phyloP scores from a whole-genome alignment of 2,329 filamentous ascomycete genomes.

The Trichophyton benhamiae region DNA sequence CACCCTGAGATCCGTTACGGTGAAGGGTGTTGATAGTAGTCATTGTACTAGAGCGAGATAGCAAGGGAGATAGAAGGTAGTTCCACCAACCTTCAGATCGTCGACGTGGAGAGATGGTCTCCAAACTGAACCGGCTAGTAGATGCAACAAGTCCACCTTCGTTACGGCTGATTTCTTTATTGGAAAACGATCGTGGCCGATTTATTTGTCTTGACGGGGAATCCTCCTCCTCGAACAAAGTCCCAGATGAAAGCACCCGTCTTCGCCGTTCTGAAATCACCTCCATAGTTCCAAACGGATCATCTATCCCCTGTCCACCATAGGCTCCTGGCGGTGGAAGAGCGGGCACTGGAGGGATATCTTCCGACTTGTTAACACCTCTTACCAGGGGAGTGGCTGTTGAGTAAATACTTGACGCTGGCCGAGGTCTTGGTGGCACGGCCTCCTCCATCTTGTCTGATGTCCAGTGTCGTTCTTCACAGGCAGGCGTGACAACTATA shows the following conservation, averaged over 20 bases:
- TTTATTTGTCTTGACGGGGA: conserved; percentile 1
- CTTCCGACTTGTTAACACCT: conserved; percentile 6
- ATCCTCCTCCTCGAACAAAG: conserved; percentile 27
- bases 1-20: conserved; percentile 13
- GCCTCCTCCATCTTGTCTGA: conserved; percentile 15
- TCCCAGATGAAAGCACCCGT: conserved; percentile 25
- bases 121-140: conserved; percentile 21
- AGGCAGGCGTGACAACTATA: conserved; percentile 36
- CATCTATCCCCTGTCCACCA: conserved; percentile 10
- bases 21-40: conserved; percentile 17
- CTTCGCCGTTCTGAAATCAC: conserved; percentile 14
- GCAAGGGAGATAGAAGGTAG: conserved; percentile 34
- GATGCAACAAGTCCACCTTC: conserved; percentile 17
- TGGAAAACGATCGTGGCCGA: conserved; percentile 2
- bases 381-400: conserved; percentile 25
- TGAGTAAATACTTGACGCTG: conserved; percentile 35
- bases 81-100: conserved; percentile 41
- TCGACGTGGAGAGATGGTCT: conserved; percentile 27
- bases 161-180: neutral
- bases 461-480: conserved; percentile 28
- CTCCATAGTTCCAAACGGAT: conserved; percentile 12
- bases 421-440: conserved; percentile 20
- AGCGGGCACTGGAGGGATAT: conserved; percentile 30
- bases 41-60: conserved; percentile 28
- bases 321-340: conserved; percentile 25